Conservation (phyloP, 2,329 filamentous ascomycete species). For the Exophiala oligosperma region DNA sequence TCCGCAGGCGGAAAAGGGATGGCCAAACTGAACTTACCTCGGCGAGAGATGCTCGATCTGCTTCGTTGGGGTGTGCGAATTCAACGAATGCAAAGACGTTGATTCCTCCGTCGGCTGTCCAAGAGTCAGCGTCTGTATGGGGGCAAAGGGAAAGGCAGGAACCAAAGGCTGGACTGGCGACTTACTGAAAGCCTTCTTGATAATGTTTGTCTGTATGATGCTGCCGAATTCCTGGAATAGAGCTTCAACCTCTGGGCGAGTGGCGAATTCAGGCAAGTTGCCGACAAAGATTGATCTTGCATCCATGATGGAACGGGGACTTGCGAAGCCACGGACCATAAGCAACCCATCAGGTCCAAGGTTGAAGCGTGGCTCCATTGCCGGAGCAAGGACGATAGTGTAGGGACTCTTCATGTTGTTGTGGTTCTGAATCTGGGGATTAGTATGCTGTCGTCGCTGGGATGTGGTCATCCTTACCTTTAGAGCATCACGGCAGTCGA, state of each 20-base stretch:
- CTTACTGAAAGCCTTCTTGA: conserved; percentile 27
- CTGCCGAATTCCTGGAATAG: conserved; percentile 23
- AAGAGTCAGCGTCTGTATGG: conserved; percentile 6
- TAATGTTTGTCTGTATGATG: conserved; percentile 25
- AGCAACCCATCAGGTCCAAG: conserved; percentile 1
- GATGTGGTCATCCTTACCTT: conserved; percentile 14
- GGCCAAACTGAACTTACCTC: conserved; percentile 5
- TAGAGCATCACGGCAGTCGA: conserved; percentile 29
- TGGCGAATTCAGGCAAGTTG: conserved; percentile 25
- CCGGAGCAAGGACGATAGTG: conserved; percentile 18
- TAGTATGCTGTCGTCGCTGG: background rate
- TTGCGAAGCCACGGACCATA: conserved; percentile 14
- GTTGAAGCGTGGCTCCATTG: conserved; percentile 20
- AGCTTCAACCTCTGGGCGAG: conserved; percentile 16
- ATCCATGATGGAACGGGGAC: conserved; percentile 20
- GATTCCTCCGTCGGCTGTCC: conserved; percentile 13
- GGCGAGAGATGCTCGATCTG: conserved; percentile 17
- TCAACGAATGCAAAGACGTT: conserved; percentile 30
- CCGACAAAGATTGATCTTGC: conserved; percentile 29
- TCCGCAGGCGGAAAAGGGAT: background rate
- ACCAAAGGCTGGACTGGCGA: background rate
- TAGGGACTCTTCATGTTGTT: conserved; percentile 15
- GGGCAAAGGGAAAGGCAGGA: background rate
- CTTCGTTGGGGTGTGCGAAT: conserved; percentile 20
- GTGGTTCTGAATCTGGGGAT: conserved; percentile 16